These are phyloP conservation scores for Venturia aucupariae DNA, from an alignment of 2,329 filamentous ascomycete genomes.

Conservation along the genomic window DNA sequence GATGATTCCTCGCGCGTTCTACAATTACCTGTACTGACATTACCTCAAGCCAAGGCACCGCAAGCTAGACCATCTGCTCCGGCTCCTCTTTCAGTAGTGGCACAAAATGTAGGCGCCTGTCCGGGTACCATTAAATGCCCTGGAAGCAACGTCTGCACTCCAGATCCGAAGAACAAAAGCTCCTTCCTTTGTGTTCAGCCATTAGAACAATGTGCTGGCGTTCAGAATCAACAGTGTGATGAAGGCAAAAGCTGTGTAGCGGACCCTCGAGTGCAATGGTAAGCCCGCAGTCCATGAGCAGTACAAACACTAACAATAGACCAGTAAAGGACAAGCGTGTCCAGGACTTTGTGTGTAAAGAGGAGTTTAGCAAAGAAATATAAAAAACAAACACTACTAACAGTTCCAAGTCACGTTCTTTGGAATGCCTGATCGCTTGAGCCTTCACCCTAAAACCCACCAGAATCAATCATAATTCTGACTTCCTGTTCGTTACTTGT, in stretches of 20 bases:
- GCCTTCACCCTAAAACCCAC: background rate
- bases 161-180: background rate
- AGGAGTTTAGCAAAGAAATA: background rate
- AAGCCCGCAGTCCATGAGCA: background rate
- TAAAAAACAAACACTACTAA: background rate
- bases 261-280: constrained; percentile 1
- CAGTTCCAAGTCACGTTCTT: background rate
- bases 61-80: too few species aligned
- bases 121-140: constrained; percentile 5
- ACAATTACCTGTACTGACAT: too few species aligned
- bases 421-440: too few species aligned
- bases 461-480: background rate
- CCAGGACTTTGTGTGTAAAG: background rate
- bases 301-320: background rate
- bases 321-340: background rate
- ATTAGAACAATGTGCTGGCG: background rate
- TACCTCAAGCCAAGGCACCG: too few species aligned
- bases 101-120: background rate
- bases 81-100: background rate
- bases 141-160: constrained; percentile 1
- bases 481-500: background rate
- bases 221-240: background rate
- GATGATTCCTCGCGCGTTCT: too few species aligned
- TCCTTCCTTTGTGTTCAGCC: background rate
- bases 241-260: background rate